Conservation (phyloP, 805 yeast species). For the Starmera pachycereana region DNA sequence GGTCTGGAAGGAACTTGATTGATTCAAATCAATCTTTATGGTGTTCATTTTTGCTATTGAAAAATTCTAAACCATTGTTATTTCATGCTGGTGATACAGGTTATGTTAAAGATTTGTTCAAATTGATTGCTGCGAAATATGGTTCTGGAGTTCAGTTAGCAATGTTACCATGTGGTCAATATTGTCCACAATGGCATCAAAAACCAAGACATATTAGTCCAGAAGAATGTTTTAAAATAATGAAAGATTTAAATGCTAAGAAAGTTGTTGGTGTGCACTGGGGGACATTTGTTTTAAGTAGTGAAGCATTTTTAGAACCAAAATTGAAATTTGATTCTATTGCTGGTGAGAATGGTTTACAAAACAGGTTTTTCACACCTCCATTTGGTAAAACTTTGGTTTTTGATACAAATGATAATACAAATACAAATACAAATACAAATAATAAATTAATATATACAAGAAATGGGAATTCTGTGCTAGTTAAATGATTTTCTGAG, state of each 20-base stretch:
- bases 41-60: slow-evolving; percentile 74
- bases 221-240: slow-evolving; percentile 59
- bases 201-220: slow-evolving; percentile 84
- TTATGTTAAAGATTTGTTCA: slow-evolving; percentile 64
- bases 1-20: slow-evolving; percentile 81
- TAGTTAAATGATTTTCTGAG: slow-evolving; percentile 16
- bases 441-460: slow-evolving; percentile 11
- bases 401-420: slow-evolving; percentile 21
- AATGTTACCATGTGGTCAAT: slow-evolving; percentile 88
- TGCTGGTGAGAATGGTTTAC: slow-evolving; percentile 30
- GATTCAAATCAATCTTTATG: slow-evolving; percentile 79
- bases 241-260: slow-evolving; percentile 48
- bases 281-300: slow-evolving; percentile 89
- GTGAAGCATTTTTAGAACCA: slow-evolving; percentile 84
- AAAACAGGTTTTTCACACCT: slow-evolving; percentile 46
- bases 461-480: slow-evolving; percentile 22
- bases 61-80: slow-evolving; percentile 58
- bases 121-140: slow-evolving; percentile 48
- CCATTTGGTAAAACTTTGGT: slow-evolving; percentile 65
- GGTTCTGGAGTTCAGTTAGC: slow-evolving; percentile 55
- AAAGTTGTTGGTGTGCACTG: slow-evolving; percentile 85
- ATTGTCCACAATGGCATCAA: slow-evolving; percentile 92
- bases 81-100: slow-evolving; percentile 97
- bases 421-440: slow-evolving; percentile 2
- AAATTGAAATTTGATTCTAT: slow-evolving; percentile 43